These are phyloP conservation scores for Fusarium mexicanum DNA, from an alignment of 2,329 filamentous ascomycete genomes.

Conservation along the genomic window DNA sequence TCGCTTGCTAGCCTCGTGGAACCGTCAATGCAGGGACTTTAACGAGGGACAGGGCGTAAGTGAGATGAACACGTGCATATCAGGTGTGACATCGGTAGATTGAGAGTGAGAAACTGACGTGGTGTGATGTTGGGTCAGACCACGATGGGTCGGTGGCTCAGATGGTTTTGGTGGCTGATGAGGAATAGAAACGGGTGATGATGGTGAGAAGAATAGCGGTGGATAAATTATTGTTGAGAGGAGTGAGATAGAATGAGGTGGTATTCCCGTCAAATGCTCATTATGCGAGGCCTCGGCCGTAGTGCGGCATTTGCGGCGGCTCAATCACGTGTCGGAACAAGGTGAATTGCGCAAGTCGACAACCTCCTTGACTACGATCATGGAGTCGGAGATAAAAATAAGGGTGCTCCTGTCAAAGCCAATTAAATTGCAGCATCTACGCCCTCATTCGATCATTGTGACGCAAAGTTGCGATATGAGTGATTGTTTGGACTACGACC, in stretches of 20 bases:
- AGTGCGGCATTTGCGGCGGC: background rate
- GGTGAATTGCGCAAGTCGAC: rapidly evolving
- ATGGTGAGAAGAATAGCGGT: slow-evolving; percentile 1
- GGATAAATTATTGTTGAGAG: background rate
- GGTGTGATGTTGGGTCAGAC: slow-evolving; percentile 30
- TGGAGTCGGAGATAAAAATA: rapidly evolving
- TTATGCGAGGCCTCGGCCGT: background rate
- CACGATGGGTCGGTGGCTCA: slow-evolving; percentile 40
- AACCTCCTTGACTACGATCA: too few relatives aligned
- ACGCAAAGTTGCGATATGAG: too few relatives aligned
- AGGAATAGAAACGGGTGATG: slow-evolving; percentile 11
- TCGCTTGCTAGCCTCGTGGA: background rate
- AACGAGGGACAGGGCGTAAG: background rate
- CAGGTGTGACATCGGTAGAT: slow-evolving; percentile 23
- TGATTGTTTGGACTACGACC: background rate
- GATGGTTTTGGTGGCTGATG: slow-evolving; percentile 30
- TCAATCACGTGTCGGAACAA: background rate
- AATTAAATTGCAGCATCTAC: too few relatives aligned
- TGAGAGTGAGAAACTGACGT: slow-evolving; percentile 20
- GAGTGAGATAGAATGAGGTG: background rate
- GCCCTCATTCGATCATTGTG: too few relatives aligned
- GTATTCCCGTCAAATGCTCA: background rate
- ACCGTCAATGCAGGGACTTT: slow-evolving; percentile 23
- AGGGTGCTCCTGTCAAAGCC: too few relatives aligned
- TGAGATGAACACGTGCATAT: slow-evolving; percentile 15